Percentiles rank a stretch among this genome's conserved stretches.
These are phyloP conservation scores for Strobilomyces confusus DNA, from an alignment of 768 basidiomycete genomes.

Conservation along the genomic window DNA sequence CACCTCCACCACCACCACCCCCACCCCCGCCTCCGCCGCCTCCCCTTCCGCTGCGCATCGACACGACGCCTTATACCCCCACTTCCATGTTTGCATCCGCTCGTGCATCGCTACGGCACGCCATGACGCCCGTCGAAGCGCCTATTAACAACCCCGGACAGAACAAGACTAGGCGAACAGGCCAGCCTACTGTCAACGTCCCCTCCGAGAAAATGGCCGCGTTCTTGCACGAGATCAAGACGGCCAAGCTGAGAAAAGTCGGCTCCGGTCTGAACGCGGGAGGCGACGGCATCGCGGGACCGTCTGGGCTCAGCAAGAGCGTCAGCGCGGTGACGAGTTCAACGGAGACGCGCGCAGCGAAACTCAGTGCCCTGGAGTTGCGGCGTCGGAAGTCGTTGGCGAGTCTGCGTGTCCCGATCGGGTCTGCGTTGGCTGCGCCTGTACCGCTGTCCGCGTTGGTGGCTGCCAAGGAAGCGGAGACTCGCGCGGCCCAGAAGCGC, in stretches of 20 bases:
- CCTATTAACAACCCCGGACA: conserved; percentile 53
- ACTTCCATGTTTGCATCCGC: conserved; percentile 48
- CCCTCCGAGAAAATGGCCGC: conserved; percentile 80
- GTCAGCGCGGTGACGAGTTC: conserved; percentile 13
- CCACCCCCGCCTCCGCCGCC: conserved; percentile 36
- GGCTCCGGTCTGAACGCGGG: conserved; percentile 23
- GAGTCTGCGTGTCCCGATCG: conserved; percentile 24
- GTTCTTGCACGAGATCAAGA: conserved; percentile 78
- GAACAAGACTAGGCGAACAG: conserved; percentile 40
- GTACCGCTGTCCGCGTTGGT: conserved; percentile 7
- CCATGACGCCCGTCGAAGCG: conserved; percentile 51
- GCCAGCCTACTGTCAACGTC: conserved; percentile 67
- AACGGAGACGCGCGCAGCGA: conserved; percentile 1
- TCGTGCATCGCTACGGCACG: conserved; percentile 63
- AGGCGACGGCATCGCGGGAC: conserved; percentile 21
- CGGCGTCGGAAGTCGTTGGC: conserved; percentile 25
- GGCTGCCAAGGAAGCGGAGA: conserved; percentile 7
- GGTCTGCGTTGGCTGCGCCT: conserved; percentile 21
- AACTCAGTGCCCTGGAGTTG: conserved; percentile 18
- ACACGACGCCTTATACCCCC: conserved; percentile 28
- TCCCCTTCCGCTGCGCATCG: conserved; percentile 30
- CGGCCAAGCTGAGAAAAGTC: conserved; percentile 61
- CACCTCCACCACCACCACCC: conserved; percentile 39
- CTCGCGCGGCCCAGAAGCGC: conserved; percentile 29
- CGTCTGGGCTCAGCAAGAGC: conserved; percentile 31